Percentiles rank a stretch among this genome's conserved stretches.
Evolutionary conservation across 2,329 filamentous ascomycete genomes (phyloP).

Genomic region (Drechmeria coniospora): DNA sequence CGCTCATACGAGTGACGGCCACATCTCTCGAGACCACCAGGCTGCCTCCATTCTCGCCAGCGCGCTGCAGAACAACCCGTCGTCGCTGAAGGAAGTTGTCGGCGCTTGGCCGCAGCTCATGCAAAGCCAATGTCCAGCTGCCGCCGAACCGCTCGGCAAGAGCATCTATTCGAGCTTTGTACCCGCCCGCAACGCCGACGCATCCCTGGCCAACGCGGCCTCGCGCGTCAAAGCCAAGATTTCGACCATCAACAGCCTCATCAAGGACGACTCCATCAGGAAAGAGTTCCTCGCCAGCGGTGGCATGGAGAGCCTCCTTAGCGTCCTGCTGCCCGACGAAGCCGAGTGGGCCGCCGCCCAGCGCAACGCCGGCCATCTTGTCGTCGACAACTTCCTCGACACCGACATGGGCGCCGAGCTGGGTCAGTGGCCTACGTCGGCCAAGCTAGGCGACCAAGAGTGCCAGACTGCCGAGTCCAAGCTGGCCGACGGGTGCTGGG

Average conservation of each 20-base stretch:
- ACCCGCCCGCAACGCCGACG: slow-evolving; percentile 9
- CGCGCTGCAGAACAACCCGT: slow-evolving; percentile 49
- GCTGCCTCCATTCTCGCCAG: slow-evolving; percentile 43
- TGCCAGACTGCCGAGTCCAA: slow-evolving; percentile 18
- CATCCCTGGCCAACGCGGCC: slow-evolving; percentile 11
- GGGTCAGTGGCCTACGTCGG: slow-evolving; percentile 37
- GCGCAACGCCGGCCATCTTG: slow-evolving; percentile 39
- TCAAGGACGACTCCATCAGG: slow-evolving; percentile 37
- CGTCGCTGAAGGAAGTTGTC: slow-evolving; percentile 37
- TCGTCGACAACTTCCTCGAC: slow-evolving; percentile 53
- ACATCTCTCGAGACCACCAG: slow-evolving; percentile 28
- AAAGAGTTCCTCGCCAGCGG: slow-evolving; percentile 36
- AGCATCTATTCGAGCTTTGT: slow-evolving; percentile 27
- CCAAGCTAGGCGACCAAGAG: slow-evolving; percentile 16
- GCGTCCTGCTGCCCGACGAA: slow-evolving; percentile 32
- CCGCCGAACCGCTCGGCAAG: slow-evolving; percentile 15
- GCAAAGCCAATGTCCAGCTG: slow-evolving; percentile 19
- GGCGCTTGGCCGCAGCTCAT: slow-evolving; percentile 29
- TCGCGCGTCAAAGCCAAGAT: slow-evolving; percentile 24
- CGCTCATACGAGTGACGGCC: slow-evolving; percentile 9
- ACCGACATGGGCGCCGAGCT: slow-evolving; percentile 43
- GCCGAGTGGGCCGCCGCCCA: slow-evolving; percentile 33
- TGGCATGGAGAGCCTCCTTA: slow-evolving; percentile 39
- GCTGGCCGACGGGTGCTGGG: slow-evolving; percentile 40
- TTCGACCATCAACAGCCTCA: slow-evolving; percentile 36